Evolutionary conservation across 2,329 filamentous ascomycete species (phyloP).

Genomic region (Paraphaeosphaeria minitans): DNA sequence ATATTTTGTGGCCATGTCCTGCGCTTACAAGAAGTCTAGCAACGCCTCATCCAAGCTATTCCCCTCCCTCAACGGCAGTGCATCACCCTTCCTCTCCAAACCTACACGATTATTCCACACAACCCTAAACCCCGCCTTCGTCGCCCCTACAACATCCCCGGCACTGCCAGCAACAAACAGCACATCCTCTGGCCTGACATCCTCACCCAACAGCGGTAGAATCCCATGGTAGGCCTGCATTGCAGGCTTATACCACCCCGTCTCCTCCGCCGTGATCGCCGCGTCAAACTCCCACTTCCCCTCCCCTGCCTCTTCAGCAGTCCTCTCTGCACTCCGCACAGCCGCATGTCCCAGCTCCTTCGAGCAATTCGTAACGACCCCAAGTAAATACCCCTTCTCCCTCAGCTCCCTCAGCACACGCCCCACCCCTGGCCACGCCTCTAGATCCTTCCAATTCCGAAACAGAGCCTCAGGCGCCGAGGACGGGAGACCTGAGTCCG

Average conservation of each 20-base stretch:
- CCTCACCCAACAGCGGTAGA: constrained; percentile 19
- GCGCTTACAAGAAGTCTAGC: constrained; percentile 4
- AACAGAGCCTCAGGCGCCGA: constrained; percentile 7
- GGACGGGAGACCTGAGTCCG: constrained; percentile 22
- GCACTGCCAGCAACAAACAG: constrained; percentile 39
- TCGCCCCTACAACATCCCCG: constrained; percentile 49
- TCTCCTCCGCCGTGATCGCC: constrained; percentile 48
- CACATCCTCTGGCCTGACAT: constrained; percentile 9
- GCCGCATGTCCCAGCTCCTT: constrained; percentile 32
- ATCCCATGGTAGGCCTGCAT: constrained; percentile 42
- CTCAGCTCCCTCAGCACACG: constrained; percentile 26
- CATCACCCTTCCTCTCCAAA: constrained; percentile 7
- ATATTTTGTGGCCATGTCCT: not conserved
- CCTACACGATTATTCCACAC: constrained; percentile 16
- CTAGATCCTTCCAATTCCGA: not conserved
- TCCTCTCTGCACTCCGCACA: constrained; percentile 3
- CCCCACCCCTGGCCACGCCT: constrained; percentile 18
- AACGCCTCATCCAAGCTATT: constrained; percentile 9
- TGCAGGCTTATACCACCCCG: constrained; percentile 49
- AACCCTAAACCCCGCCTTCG: constrained; percentile 47
- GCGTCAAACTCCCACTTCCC: constrained; percentile 34
- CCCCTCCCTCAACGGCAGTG: constrained; percentile 10
- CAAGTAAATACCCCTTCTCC: constrained; percentile 38
- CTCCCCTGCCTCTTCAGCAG: constrained; percentile 3
- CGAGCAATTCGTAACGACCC: constrained; percentile 50